Evolutionary conservation across 257 asterid genomes (phyloP).

Genomic region (Gentiana macrophylla): DNA sequence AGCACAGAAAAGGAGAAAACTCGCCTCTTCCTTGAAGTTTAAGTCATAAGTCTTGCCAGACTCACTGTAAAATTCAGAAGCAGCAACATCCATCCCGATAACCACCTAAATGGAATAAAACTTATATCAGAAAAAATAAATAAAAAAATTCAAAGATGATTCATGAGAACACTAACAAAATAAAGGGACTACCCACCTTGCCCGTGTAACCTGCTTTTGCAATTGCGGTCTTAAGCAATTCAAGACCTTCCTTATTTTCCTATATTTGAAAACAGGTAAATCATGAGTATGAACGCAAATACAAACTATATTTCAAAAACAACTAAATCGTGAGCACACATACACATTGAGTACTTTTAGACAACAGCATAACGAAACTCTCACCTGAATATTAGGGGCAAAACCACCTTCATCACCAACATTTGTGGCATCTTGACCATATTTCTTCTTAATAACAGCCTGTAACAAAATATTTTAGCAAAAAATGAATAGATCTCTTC

Average conservation of each 20-base stretch:
- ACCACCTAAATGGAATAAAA: conserved; percentile 41
- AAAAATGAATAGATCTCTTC: neutral
- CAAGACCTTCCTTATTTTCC: too few relatives aligned
- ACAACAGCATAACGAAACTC: neutral
- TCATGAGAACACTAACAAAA: neutral
- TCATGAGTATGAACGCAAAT: conserved; percentile 7
- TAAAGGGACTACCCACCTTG: conserved; percentile 29
- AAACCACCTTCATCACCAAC: conserved; percentile 98
- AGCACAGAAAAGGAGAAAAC: neutral
- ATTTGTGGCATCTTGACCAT: conserved; percentile 92
- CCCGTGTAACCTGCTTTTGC: conserved; percentile 83
- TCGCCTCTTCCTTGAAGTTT: conserved; percentile 95
- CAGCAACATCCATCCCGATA: conserved; percentile 97
- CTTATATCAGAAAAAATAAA: neutral
- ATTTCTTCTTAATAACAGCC: conserved; percentile 92
- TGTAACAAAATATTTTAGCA: conserved; percentile 17
- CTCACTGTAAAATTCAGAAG: conserved; percentile 67
- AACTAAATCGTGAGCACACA: too few relatives aligned
- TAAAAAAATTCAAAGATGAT: neutral
- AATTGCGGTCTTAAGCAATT: conserved; percentile 76
- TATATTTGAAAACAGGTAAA: neutral
- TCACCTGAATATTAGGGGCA: conserved; percentile 89
- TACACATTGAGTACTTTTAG: neutral
- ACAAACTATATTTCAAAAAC: too few relatives aligned
- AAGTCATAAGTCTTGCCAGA: conserved; percentile 64